Conservation (phyloP, 495 filamentous ascomycete genomes). For the Parmelia sp. region DNA sequence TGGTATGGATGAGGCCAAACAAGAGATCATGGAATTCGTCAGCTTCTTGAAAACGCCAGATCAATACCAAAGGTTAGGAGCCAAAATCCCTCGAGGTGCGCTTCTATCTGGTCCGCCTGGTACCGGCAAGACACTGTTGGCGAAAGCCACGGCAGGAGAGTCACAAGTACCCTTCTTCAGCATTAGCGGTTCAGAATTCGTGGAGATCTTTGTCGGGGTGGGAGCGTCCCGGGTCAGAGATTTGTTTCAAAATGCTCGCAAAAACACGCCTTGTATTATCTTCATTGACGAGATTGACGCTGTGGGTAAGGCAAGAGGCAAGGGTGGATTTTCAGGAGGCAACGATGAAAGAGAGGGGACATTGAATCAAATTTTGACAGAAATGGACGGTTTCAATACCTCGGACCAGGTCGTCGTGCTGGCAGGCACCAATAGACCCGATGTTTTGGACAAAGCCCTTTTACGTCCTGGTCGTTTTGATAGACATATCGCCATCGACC, state of each 20-base stretch:
- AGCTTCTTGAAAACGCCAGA: slow-evolving; percentile 89
- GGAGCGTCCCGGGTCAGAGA: slow-evolving; percentile 92
- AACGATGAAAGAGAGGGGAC: slow-evolving; percentile 97
- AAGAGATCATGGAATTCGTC: slow-evolving; percentile 99
- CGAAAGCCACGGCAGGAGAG: slow-evolving; percentile 95
- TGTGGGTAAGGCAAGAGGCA: slow-evolving; percentile 82
- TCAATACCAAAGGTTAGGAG: slow-evolving; percentile 84
- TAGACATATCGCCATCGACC: slow-evolving; percentile 87
- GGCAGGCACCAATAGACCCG: slow-evolving; percentile 90
- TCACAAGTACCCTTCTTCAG: slow-evolving; percentile 97
- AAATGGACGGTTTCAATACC: slow-evolving; percentile 99
- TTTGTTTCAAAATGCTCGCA: slow-evolving; percentile 87
- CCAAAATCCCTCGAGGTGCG: slow-evolving; percentile 94
- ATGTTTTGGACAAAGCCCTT: slow-evolving; percentile 89
- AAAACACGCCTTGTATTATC: slow-evolving; percentile 96
- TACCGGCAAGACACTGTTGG: slow-evolving; percentile 95
- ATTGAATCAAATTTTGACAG: slow-evolving; percentile 95
- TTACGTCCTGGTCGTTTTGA: slow-evolving; percentile 97
- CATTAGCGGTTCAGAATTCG: slow-evolving; percentile 96
- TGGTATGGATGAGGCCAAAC: slow-evolving; percentile 97
- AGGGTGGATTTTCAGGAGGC: slow-evolving; percentile 69
- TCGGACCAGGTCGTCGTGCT: slow-evolving; percentile 96
- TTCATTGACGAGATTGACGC: slow-evolving; percentile 99
- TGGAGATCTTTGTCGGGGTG: slow-evolving; percentile 99
- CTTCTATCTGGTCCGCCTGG: slow-evolving; percentile 94